phyloP scores from a whole-genome alignment of 1,284 basidiomycete species.

The Baeospora myosura region DNA sequence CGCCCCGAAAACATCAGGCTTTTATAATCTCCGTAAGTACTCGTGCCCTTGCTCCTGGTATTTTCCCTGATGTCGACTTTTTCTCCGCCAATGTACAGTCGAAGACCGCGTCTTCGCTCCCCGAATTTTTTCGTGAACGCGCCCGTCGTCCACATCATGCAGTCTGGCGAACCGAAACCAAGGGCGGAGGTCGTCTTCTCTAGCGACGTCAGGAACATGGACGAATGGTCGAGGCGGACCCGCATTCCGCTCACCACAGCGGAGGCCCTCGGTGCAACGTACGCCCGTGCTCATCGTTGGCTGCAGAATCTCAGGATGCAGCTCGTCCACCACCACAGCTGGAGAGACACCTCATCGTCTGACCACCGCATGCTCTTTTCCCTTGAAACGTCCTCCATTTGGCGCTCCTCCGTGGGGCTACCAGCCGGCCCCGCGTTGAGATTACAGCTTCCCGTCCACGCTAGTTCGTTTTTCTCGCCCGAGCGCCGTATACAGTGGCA shows the following conservation, averaged over 20 bases:
- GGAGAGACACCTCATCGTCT: slow-evolving; percentile 50
- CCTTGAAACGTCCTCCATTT: slow-evolving; percentile 68
- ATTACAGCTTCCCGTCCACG: slow-evolving; percentile 66
- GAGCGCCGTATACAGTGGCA: slow-evolving; percentile 78
- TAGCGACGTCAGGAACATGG: slow-evolving; percentile 69
- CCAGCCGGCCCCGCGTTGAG: slow-evolving; percentile 68
- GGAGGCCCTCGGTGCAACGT: slow-evolving; percentile 69
- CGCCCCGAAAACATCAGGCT: too few relatives aligned
- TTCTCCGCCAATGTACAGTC: background rate
- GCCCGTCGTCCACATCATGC: background rate
- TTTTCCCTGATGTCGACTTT: background rate
- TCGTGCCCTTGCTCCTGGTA: too few relatives aligned
- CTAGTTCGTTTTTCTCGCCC: slow-evolving; percentile 76
- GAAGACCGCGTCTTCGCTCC: background rate
- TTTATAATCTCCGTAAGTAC: background rate
- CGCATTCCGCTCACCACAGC: slow-evolving; percentile 73
- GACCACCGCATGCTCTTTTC: slow-evolving; percentile 70
- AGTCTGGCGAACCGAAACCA: slow-evolving; percentile 24
- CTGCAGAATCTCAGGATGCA: slow-evolving; percentile 50
- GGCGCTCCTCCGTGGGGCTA: slow-evolving; percentile 64
- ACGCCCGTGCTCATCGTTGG: slow-evolving; percentile 72
- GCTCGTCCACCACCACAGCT: slow-evolving; percentile 60
- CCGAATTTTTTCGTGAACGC: background rate
- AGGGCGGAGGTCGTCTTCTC: slow-evolving; percentile 65
- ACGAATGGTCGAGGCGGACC: slow-evolving; percentile 70